A percentile compares a stretch with the other conserved stretches of the same genome.
Evolutionary conservation across 768 basidiomycete genomes (phyloP).

Genomic region (Cantharellus anzutake): DNA sequence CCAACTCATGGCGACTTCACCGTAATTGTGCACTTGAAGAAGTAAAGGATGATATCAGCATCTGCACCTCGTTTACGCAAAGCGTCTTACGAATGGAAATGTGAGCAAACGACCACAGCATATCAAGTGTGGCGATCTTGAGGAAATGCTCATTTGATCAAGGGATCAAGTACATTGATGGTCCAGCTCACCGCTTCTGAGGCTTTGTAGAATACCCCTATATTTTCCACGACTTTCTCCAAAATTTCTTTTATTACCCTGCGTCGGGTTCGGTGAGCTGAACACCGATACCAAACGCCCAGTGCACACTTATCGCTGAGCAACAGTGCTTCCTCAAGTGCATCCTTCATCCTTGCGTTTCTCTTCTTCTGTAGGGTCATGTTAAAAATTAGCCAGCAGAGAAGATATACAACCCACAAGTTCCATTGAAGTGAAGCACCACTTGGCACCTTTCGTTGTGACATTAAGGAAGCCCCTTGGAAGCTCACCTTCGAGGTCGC

Average conservation of each 20-base stretch:
- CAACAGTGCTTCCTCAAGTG: constrained; percentile 73
- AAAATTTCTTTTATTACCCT: constrained; percentile 72
- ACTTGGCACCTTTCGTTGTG: constrained; percentile 44
- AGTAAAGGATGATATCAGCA: constrained; percentile 6
- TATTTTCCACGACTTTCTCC: constrained; percentile 41
- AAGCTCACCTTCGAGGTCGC: constrained; percentile 35
- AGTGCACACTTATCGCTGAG: constrained; percentile 54
- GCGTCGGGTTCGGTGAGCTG: neutral
- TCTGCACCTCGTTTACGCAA: constrained; percentile 1
- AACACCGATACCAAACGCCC: neutral
- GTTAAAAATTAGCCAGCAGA: neutral
- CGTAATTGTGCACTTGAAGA: constrained; percentile 27
- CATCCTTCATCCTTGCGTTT: constrained; percentile 78
- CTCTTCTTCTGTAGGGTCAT: constrained; percentile 45
- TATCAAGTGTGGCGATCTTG: constrained; percentile 73
- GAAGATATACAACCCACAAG: constrained; percentile 30
- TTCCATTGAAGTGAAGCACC: constrained; percentile 63
- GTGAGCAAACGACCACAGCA: constrained; percentile 80
- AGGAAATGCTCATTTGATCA: neutral
- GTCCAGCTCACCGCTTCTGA: constrained; percentile 58
- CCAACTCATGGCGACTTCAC: constrained; percentile 13
- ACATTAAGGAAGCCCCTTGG: constrained; percentile 58
- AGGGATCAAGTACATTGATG: neutral
- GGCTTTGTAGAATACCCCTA: constrained; percentile 73
- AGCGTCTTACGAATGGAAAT: constrained; percentile 47